These are phyloP conservation scores for Coniferiporia sulphurascens DNA, from an alignment of 1,284 basidiomycete species.

Conservation along the genomic window DNA sequence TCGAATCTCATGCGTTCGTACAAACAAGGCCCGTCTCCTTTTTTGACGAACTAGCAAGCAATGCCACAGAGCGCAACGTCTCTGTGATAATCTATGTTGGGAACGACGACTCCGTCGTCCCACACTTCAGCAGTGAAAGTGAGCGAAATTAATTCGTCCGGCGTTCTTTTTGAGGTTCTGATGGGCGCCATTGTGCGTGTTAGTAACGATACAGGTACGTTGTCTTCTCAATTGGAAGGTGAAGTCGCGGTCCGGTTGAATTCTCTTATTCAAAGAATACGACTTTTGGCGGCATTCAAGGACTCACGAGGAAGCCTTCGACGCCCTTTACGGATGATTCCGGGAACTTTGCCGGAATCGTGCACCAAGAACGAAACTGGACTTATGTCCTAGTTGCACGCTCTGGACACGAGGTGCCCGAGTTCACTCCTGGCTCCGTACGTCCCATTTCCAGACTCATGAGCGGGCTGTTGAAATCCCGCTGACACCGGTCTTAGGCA, in stretches of 20 bases:
- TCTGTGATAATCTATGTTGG: conserved; percentile 58
- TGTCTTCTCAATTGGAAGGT: neutral
- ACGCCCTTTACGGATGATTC: conserved; percentile 60
- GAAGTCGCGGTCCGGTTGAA: neutral
- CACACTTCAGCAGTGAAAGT: conserved; percentile 65
- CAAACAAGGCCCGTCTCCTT: conserved; percentile 53
- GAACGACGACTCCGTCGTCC: conserved; percentile 61
- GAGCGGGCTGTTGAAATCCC: neutral
- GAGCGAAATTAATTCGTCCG: conserved; percentile 17
- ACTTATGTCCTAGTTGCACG: conserved; percentile 54
- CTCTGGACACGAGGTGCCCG: conserved; percentile 55
- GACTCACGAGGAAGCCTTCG: conserved; percentile 60
- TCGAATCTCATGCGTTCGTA: conserved; percentile 10
- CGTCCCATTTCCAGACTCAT: conserved; percentile 21
- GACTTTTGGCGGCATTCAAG: conserved; percentile 69
- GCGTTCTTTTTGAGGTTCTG: neutral
- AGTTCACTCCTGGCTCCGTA: conserved; percentile 47
- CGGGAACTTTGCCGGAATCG: conserved; percentile 57
- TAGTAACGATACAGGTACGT: conserved; percentile 59
- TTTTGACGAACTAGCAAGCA: conserved; percentile 58
- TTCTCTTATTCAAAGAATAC: conserved; percentile 48
- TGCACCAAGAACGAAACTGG: conserved; percentile 69
- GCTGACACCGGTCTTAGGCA: conserved; percentile 34
- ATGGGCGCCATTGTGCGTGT: conserved; percentile 8
- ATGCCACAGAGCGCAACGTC: conserved; percentile 46